phyloP scores from a whole-genome alignment of 129 eudicot species.

The Centrapalus pauciflorus region DNA sequence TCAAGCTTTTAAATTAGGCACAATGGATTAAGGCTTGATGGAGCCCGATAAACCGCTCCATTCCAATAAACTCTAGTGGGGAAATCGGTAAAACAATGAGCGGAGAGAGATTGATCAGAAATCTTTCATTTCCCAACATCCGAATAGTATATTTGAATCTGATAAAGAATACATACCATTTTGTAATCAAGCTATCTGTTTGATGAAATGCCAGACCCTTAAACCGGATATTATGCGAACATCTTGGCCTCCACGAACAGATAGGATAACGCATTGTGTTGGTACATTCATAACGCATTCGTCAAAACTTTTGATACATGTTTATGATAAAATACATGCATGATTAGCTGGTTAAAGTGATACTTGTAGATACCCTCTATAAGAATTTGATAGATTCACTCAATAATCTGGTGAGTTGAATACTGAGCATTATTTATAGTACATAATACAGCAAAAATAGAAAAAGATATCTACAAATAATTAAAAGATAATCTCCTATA shows the following conservation, averaged over 20 bases:
- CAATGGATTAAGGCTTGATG: background rate
- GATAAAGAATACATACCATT: background rate
- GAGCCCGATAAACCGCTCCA: slow-evolving; percentile 29
- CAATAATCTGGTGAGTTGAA: too few relatives aligned
- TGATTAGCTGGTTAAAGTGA: too few relatives aligned
- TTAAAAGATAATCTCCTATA: too few relatives aligned
- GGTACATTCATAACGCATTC: too few relatives aligned
- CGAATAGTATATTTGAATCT: slow-evolving; percentile 32
- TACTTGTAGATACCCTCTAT: too few relatives aligned
- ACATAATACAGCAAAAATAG: too few relatives aligned
- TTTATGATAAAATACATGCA: too few relatives aligned
- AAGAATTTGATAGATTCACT: too few relatives aligned
- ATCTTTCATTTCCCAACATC: slow-evolving; percentile 15
- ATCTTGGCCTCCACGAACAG: background rate
- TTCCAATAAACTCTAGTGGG: slow-evolving; percentile 26
- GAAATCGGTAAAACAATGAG: background rate
- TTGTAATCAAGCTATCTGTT: background rate
- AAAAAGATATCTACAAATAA: too few relatives aligned
- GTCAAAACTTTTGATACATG: too few relatives aligned
- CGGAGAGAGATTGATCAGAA: background rate
- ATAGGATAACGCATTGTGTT: too few relatives aligned
- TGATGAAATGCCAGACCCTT: slow-evolving; percentile 6
- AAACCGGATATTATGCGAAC: background rate
- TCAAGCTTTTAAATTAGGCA: slow-evolving; percentile 23
- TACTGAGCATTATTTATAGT: too few relatives aligned